phyloP scores from a whole-genome alignment of 2,329 filamentous ascomycete genomes.

The Lecanicillium sp. region DNA sequence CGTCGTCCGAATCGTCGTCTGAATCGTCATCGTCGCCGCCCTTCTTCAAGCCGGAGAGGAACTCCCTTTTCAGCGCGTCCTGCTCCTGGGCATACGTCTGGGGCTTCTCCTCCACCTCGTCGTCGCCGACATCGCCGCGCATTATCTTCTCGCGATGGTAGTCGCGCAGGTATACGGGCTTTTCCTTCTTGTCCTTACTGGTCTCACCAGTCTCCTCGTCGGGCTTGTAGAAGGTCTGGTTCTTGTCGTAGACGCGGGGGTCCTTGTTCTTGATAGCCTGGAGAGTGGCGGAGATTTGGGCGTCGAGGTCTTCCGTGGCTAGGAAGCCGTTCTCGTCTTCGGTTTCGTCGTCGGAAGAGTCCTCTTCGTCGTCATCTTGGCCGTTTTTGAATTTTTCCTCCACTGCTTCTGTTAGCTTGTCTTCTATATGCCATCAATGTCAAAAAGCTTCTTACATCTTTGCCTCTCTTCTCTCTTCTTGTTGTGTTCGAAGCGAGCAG shows the following conservation, averaged over 20 bases:
- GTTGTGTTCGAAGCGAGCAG: slow-evolving; percentile 87
- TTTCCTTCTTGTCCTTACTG: slow-evolving; percentile 58
- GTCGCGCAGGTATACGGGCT: slow-evolving; percentile 78
- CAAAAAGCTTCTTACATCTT: slow-evolving; percentile 43
- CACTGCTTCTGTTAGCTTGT: slow-evolving; percentile 44
- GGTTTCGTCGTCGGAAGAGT: slow-evolving; percentile 69
- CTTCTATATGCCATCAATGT: slow-evolving; percentile 18
- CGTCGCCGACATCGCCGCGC: slow-evolving; percentile 57
- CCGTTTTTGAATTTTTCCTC: slow-evolving; percentile 72
- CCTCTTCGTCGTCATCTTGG: slow-evolving; percentile 46
- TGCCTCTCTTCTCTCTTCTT: slow-evolving; percentile 90
- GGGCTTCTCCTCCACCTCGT: slow-evolving; percentile 53
- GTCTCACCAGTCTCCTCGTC: slow-evolving; percentile 43
- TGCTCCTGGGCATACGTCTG: slow-evolving; percentile 86
- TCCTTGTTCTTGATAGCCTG: slow-evolving; percentile 87
- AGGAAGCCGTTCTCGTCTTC: slow-evolving; percentile 90
- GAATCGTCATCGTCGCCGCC: slow-evolving; percentile 39
- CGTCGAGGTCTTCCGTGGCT: slow-evolving; percentile 77
- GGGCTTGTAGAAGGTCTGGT: slow-evolving; percentile 69
- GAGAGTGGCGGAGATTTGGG: slow-evolving; percentile 80
- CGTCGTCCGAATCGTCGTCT: slow-evolving; percentile 56
- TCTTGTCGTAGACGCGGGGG: slow-evolving; percentile 79
- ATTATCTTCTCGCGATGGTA: slow-evolving; percentile 91
- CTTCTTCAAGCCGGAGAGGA: slow-evolving; percentile 76
- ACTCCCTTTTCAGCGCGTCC: slow-evolving; percentile 68